phyloP scores from a whole-genome alignment of 345 rosid species.

The Nephelium lappaceum region DNA sequence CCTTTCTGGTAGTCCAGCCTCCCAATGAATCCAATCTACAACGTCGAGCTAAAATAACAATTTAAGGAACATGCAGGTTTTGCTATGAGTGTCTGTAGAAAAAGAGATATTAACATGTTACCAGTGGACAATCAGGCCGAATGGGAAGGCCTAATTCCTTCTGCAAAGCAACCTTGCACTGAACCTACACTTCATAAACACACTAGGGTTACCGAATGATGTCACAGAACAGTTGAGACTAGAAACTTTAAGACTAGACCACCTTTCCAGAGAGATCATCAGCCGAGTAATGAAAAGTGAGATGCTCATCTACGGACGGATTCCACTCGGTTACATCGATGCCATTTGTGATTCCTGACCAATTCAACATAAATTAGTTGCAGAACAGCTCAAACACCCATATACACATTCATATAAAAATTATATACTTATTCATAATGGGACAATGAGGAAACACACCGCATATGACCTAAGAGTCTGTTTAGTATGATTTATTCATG shows the following conservation, averaged over 20 bases:
- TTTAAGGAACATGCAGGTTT: constrained; percentile 9
- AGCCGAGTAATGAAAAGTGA: constrained; percentile 61
- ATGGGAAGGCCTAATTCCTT: constrained; percentile 88
- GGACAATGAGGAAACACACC: neutral
- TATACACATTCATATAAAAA: neutral
- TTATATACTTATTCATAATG: neutral
- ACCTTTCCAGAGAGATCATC: constrained; percentile 89
- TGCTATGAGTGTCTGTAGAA: neutral
- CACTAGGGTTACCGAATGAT: constrained; percentile 25
- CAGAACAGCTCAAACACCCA: constrained; percentile 2
- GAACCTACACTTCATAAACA: constrained; percentile 49
- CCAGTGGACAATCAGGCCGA: constrained; percentile 86
- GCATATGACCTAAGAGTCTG: neutral
- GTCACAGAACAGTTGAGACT: neutral
- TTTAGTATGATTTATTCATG: neutral
- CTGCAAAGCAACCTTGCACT: constrained; percentile 87
- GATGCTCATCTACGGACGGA: constrained; percentile 72
- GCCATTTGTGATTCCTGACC: constrained; percentile 89
- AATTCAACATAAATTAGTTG: constrained; percentile 8
- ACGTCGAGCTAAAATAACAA: constrained; percentile 25
- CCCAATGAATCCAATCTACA: constrained; percentile 94
- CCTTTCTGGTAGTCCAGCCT: constrained; percentile 97
- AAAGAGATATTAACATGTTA: constrained; percentile 32
- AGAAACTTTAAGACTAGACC: constrained; percentile 15
- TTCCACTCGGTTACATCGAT: constrained; percentile 83